These are phyloP conservation scores for Dujonia santamariae DNA, from an alignment of 1,139 yeast genomes.

Conservation along the genomic window DNA sequence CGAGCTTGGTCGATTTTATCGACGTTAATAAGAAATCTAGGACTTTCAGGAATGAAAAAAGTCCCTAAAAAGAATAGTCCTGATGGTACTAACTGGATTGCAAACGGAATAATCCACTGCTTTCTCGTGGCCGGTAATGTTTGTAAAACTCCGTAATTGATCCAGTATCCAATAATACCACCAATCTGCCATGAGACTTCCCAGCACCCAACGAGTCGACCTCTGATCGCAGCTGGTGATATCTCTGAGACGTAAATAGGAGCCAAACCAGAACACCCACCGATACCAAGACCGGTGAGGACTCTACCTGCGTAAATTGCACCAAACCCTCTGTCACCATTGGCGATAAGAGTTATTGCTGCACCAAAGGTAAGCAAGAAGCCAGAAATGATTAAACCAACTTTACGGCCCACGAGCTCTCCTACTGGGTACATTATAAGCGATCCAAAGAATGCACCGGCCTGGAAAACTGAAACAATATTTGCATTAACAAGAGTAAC, in stretches of 20 bases:
- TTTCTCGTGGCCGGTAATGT: slow-evolving; percentile 16
- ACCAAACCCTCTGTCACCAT: slow-evolving; percentile 23
- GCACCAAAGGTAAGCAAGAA: slow-evolving; percentile 43
- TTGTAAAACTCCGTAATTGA: slow-evolving; percentile 35
- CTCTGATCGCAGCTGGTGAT: slow-evolving; percentile 29
- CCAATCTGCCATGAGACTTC: slow-evolving; percentile 53
- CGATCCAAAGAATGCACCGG: slow-evolving; percentile 34
- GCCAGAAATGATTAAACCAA: slow-evolving; percentile 26
- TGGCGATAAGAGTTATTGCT: slow-evolving; percentile 27
- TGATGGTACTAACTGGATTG: slow-evolving; percentile 42
- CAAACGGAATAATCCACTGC: slow-evolving; percentile 39
- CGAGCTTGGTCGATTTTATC: slow-evolving; percentile 36
- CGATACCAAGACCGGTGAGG: slow-evolving; percentile 33
- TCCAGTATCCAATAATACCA: slow-evolving; percentile 43
- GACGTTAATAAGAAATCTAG: slow-evolving; percentile 40
- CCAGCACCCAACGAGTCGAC: slow-evolving; percentile 44
- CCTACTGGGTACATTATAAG: slow-evolving; percentile 28
- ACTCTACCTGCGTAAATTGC: slow-evolving; percentile 37
- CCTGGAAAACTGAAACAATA: slow-evolving; percentile 34
- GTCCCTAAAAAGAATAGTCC: slow-evolving; percentile 39
- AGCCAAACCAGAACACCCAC: slow-evolving; percentile 32
- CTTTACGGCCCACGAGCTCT: slow-evolving; percentile 23
- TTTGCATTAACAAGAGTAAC: slow-evolving; percentile 20
- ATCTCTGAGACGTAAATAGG: slow-evolving; percentile 32
- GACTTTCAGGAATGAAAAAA: slow-evolving; percentile 43